Percentiles rank a stretch among this genome's conserved stretches.
Conservation (phyloP, 495 filamentous ascomycete species). For the Penicillium fimorum region DNA sequence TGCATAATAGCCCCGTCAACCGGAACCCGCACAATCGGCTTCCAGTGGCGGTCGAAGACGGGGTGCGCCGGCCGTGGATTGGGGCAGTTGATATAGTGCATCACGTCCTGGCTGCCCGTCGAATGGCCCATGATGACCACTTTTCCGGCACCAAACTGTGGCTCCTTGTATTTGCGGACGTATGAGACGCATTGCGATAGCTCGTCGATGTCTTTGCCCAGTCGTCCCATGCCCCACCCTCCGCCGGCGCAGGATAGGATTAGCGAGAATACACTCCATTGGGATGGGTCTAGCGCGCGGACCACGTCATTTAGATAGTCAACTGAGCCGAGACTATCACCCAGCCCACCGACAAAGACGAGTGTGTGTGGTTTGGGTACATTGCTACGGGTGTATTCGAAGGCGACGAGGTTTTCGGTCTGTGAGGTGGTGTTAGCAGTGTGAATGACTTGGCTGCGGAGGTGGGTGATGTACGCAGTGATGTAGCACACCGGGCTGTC, state of each 20-base stretch:
- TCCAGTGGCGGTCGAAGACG: constrained; percentile 30
- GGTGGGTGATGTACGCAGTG: constrained; percentile 19
- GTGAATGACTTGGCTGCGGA: not conserved
- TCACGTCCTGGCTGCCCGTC: constrained; percentile 79
- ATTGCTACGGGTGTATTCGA: constrained; percentile 29
- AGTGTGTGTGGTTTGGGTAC: constrained; percentile 28
- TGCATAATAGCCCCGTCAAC: constrained; percentile 85
- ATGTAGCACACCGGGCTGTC: constrained; percentile 29
- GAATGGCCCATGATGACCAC: constrained; percentile 68
- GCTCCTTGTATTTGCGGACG: constrained; percentile 44
- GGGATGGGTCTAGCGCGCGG: constrained; percentile 47
- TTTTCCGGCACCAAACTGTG: constrained; percentile 25
- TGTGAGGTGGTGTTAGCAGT: constrained; percentile 10
- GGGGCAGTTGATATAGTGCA: constrained; percentile 62
- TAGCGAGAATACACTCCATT: constrained; percentile 58
- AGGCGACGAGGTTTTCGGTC: constrained; percentile 26
- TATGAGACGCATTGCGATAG: constrained; percentile 64
- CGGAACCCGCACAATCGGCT: constrained; percentile 29
- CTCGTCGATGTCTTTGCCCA: constrained; percentile 67
- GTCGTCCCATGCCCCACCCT: constrained; percentile 65
- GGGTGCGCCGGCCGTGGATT: constrained; percentile 36
- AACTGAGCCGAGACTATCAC: constrained; percentile 67
- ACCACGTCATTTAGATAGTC: constrained; percentile 51
- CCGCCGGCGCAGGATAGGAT: constrained; percentile 60
- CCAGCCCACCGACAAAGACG: constrained; percentile 47